Evolutionary conservation across 495 filamentous ascomycete genomes (phyloP).

Genomic region (Aspergillus kassunensis): DNA sequence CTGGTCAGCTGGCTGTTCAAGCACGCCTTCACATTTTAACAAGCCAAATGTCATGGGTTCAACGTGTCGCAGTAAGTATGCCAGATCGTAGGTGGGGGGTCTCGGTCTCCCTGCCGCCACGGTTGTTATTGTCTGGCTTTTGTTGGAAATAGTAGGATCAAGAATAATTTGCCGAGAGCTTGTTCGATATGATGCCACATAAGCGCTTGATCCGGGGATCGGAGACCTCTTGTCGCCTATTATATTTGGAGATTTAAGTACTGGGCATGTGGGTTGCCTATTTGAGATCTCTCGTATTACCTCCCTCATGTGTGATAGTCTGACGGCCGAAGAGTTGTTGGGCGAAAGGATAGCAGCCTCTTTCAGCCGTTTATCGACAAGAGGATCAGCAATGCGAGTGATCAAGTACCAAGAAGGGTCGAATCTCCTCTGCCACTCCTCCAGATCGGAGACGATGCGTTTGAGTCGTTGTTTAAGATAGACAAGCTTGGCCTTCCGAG

Average conservation of each 20-base stretch:
- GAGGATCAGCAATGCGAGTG: neutral
- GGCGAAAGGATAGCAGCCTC: neutral
- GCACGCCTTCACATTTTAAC: neutral
- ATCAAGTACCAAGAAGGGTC: conserved; percentile 7
- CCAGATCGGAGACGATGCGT: neutral
- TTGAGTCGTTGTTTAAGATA: neutral
- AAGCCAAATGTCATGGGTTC: neutral
- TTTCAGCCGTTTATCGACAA: neutral
- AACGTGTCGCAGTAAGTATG: neutral
- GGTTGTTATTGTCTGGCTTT: neutral
- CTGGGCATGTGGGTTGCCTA: neutral
- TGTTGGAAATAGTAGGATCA: neutral
- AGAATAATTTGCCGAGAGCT: neutral
- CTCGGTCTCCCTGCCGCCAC: neutral
- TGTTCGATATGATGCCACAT: neutral
- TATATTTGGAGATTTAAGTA: neutral
- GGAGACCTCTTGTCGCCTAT: neutral
- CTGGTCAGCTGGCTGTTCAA: neutral
- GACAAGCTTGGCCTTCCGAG: neutral
- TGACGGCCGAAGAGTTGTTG: neutral
- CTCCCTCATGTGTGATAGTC: neutral
- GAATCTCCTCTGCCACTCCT: conserved; percentile 6
- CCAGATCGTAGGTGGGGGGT: neutral
- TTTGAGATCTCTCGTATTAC: neutral
- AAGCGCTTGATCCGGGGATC: neutral